phyloP scores from a whole-genome alignment of 1,284 basidiomycete genomes.

The Rhodotorula sp. region DNA sequence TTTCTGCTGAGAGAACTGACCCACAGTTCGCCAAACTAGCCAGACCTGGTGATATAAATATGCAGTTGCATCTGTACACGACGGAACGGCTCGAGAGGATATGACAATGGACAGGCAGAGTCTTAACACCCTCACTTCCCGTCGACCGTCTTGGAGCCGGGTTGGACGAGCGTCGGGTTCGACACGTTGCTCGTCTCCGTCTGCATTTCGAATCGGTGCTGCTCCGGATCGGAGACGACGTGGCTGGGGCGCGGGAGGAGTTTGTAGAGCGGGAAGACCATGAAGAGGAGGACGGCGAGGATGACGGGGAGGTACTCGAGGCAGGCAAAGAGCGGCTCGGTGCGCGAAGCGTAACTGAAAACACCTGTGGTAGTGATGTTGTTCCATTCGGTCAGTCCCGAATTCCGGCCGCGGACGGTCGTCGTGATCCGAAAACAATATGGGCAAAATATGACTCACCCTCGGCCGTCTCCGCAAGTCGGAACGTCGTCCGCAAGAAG shows the following conservation, averaged over 20 bases:
- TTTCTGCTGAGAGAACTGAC: no score
- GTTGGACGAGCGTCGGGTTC: neutral
- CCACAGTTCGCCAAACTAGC: no score
- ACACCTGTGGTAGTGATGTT: slow-evolving; percentile 40
- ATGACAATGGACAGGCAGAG: neutral
- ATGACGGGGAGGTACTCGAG: slow-evolving; percentile 52
- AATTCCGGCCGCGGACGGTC: no score
- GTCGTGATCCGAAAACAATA: no score
- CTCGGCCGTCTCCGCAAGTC: slow-evolving; percentile 52
- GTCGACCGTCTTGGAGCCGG: neutral
- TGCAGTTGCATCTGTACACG: no score
- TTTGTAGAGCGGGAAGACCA: slow-evolving; percentile 26
- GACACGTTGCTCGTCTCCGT: neutral
- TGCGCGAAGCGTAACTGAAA: slow-evolving; percentile 47
- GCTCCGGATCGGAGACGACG: neutral
- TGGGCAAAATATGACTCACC: slow-evolving; percentile 42
- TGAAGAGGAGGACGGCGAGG: slow-evolving; percentile 48
- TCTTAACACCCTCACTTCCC: neutral
- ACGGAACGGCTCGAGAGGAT: no score
- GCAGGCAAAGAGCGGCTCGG: slow-evolving; percentile 49
- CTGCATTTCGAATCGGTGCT: neutral
- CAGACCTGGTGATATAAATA: no score
- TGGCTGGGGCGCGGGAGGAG: slow-evolving; percentile 9
- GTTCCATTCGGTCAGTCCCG: no score
- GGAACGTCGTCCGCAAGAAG: slow-evolving; percentile 50